phyloP scores from a whole-genome alignment of 2,329 filamentous ascomycete species.

The Sclerotinia subarctica region DNA sequence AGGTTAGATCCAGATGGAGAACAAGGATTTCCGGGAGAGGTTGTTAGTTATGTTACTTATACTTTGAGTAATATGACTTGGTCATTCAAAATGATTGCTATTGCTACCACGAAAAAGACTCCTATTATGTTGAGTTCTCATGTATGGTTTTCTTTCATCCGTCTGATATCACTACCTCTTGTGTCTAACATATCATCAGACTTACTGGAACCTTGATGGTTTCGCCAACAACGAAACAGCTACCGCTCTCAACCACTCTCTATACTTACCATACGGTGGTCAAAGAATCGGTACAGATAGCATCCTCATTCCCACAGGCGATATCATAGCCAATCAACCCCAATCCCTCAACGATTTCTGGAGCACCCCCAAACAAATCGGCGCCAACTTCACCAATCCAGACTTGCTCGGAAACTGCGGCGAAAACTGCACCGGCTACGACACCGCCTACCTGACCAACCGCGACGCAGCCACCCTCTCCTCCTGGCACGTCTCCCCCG shows the following conservation, averaged over 20 bases:
- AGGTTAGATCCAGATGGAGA: constrained; percentile 59
- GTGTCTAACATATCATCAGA: constrained; percentile 44
- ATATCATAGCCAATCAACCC: constrained; percentile 65
- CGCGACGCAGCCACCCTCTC: constrained; percentile 54
- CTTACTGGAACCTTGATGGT: constrained; percentile 81
- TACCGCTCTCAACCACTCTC: constrained; percentile 65
- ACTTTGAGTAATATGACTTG: constrained; percentile 63
- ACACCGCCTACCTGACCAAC: constrained; percentile 68
- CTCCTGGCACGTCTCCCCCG: constrained; percentile 62
- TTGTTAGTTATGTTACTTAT: constrained; percentile 72
- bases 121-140: constrained; percentile 76
- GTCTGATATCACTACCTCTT: background rate
- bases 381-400: constrained; percentile 60
- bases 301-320: constrained; percentile 72
- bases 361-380: constrained; percentile 75
- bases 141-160: constrained; percentile 34
- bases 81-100: constrained; percentile 70
- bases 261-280: constrained; percentile 70
- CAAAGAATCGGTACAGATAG: constrained; percentile 66
- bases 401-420: constrained; percentile 74
- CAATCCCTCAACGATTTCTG: constrained; percentile 79
- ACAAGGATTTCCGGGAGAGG: constrained; percentile 75
- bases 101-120: constrained; percentile 70
- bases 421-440: constrained; percentile 76
- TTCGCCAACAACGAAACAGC: constrained; percentile 70